phyloP scores from a whole-genome alignment of 306 rosid genomes.

The Prunus armeniaca region DNA sequence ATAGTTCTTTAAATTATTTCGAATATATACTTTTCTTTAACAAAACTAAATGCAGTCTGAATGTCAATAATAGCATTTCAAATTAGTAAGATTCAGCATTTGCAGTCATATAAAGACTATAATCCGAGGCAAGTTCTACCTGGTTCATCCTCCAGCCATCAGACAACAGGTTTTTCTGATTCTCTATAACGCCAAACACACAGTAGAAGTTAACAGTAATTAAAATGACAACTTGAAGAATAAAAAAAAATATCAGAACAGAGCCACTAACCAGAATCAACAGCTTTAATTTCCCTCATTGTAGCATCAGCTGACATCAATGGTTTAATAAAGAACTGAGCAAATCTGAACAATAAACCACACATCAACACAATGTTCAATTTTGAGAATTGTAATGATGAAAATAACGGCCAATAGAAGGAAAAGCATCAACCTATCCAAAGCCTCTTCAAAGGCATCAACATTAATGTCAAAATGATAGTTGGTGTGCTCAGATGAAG shows the following conservation, averaged over 20 bases:
- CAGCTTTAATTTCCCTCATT: slow-evolving; percentile 93
- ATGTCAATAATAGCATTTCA: neutral
- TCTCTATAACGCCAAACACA: slow-evolving; percentile 44
- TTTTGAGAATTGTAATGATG: neutral
- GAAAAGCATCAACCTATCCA: slow-evolving; percentile 69
- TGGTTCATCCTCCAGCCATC: slow-evolving; percentile 92
- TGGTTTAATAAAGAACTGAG: slow-evolving; percentile 92
- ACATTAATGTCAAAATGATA: slow-evolving; percentile 70
- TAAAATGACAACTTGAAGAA: neutral
- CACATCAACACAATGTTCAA: slow-evolving; percentile 10
- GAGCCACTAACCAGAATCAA: slow-evolving; percentile 82
- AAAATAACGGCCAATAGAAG: slow-evolving; percentile 5
- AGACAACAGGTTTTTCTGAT: slow-evolving; percentile 84
- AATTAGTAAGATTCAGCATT: slow-evolving; percentile 3
- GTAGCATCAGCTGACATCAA: slow-evolving; percentile 97
- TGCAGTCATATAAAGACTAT: neutral
- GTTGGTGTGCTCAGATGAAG: slow-evolving; percentile 69
- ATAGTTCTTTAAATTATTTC: neutral
- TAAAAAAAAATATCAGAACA: slow-evolving; percentile 5
- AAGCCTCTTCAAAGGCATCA: slow-evolving; percentile 88
- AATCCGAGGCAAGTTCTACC: slow-evolving; percentile 43
- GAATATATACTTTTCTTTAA: neutral
- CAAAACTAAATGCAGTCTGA: neutral
- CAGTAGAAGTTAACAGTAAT: neutral
- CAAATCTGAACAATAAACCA: slow-evolving; percentile 58